Percentiles rank a stretch among this genome's conserved stretches.
phyloP scores from a whole-genome alignment of 805 yeast genomes.

The Millerago galiae region DNA sequence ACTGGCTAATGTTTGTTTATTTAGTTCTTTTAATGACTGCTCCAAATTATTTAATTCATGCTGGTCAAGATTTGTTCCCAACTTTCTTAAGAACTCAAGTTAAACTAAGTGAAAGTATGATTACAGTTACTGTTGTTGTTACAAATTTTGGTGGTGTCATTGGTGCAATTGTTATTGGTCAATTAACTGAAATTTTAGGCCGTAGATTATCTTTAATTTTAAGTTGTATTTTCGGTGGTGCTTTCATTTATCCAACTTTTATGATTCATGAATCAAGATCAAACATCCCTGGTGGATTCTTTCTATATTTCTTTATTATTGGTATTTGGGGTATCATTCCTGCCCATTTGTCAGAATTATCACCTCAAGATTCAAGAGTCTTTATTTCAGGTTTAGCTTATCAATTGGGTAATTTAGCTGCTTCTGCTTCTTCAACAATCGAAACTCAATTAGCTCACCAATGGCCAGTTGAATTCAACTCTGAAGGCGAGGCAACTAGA shows the following conservation, averaged over 20 bases:
- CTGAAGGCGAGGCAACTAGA: slow-evolving; percentile 25
- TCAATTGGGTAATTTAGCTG: slow-evolving; percentile 68
- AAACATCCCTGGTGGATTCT: slow-evolving; percentile 55
- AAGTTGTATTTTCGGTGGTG: slow-evolving; percentile 51
- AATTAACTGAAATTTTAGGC: slow-evolving; percentile 51
- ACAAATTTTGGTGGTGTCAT: slow-evolving; percentile 60
- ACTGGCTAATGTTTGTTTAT: slow-evolving; percentile 59
- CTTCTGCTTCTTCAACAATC: slow-evolving; percentile 66
- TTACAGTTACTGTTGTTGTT: slow-evolving; percentile 55
- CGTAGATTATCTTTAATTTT: slow-evolving; percentile 50
- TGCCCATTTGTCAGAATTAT: slow-evolving; percentile 55
- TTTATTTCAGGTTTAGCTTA: slow-evolving; percentile 57
- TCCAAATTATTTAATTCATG: slow-evolving; percentile 66
- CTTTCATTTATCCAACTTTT: slow-evolving; percentile 56
- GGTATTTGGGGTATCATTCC: slow-evolving; percentile 76
- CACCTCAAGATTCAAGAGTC: slow-evolving; percentile 59
- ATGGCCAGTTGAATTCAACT: slow-evolving; percentile 40
- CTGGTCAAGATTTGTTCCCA: slow-evolving; percentile 69
- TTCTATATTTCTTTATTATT: slow-evolving; percentile 57
- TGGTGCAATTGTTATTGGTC: slow-evolving; percentile 58
- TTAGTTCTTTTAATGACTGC: slow-evolving; percentile 61
- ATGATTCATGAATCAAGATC: slow-evolving; percentile 30
- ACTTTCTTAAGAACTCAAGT: slow-evolving; percentile 53
- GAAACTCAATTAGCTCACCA: slow-evolving; percentile 54
- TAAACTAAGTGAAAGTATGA: slow-evolving; percentile 36